Base-by-base conservation (phyloP, 225 moss, liverwort and hornwort genomes). In the Bryoerythrophyllum caledonicum region DNA sequence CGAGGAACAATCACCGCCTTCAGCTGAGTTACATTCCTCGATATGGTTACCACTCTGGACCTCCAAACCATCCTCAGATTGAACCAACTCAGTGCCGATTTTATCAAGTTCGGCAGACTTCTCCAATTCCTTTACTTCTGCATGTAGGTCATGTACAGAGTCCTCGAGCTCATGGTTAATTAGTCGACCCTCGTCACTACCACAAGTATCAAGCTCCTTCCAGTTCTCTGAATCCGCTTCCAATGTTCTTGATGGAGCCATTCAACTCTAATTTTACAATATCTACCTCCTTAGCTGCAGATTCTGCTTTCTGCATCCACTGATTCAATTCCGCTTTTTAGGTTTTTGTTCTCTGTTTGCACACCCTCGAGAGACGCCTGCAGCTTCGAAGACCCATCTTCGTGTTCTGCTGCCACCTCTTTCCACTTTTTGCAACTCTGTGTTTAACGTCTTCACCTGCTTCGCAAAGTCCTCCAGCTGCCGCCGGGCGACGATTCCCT, bases 391-490 rank as follows among this genome's bases (percentile, higher is more conserved):
- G 75, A 74, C 4, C 32, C 79, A 35, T 17, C 79, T 48, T 83
- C 75, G 1, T 9, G 9, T 55, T 76, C 79, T 13, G 61, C 71
- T 35, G 75, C 71, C 46, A 76, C 28, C 8, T 79, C 75, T 46
- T 83, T 83, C 71, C 75, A 83, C n/a, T 51, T 79, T 71, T 19
- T 79, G 79, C 67, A 76, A 35, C 76, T 80, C 83, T 12, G 53
- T 27, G 20, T 73, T 79, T 68, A 83, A 73, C 25, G 70, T 27
- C 63, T 80, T 83, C 68, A 80, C 83, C 64, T 83, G 83, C 60
- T 83, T 83, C 5, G 73, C 76, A 10, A 80, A 76, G 32, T 83
- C 83, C 56, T 83, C 83, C 32, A 83, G 60, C 80, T 83, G 83
- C 25, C 80, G 70, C 69, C 79, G 57, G 10, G 83, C 83, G 40